A percentile compares a stretch with the other conserved stretches of the same genome.
Evolutionary conservation across 257 asterid species (phyloP).

Genomic region (Nicotiana benthamiana): DNA sequence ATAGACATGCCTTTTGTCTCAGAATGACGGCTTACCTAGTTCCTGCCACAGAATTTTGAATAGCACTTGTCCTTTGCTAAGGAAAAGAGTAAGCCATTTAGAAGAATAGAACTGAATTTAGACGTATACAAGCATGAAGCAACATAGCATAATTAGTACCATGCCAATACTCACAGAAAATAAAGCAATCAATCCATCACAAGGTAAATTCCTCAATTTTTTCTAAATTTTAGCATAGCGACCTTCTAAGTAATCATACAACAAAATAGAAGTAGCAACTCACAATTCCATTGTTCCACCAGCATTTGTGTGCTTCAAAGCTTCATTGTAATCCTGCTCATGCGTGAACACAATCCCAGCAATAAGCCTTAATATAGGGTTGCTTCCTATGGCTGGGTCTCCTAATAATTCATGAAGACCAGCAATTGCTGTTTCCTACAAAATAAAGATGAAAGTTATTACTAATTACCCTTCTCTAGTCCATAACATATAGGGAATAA

Average conservation of each 20-base stretch:
- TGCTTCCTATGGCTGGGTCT: constrained; percentile 86
- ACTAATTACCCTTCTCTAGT: constrained; percentile 4
- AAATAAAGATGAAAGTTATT: constrained; percentile 7
- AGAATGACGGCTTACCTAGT: not conserved
- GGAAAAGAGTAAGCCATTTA: not conserved
- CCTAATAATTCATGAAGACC: constrained; percentile 80
- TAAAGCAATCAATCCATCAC: not conserved
- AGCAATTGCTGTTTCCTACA: constrained; percentile 63
- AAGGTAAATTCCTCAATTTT: not conserved
- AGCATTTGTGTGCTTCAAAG: constrained; percentile 79
- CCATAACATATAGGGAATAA: not conserved
- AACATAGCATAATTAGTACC: not conserved
- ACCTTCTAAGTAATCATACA: not conserved
- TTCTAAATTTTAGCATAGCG: not conserved
- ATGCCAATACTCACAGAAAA: not conserved
- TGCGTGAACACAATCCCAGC: constrained; percentile 83
- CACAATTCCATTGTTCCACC: constrained; percentile 97
- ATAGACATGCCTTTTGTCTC: not conserved
- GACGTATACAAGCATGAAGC: not conserved
- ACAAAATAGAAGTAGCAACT: constrained; percentile 24
- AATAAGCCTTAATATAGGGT: constrained; percentile 71
- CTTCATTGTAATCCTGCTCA: constrained; percentile 92
- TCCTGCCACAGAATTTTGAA: not conserved
- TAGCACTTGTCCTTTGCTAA: not conserved
- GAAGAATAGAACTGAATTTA: not conserved